Evolutionary conservation across 352 stramenopile species (phyloP), one percentile per base, ranked within the genome.

Genomic region (Hyphochytrium catenoides): DNA sequence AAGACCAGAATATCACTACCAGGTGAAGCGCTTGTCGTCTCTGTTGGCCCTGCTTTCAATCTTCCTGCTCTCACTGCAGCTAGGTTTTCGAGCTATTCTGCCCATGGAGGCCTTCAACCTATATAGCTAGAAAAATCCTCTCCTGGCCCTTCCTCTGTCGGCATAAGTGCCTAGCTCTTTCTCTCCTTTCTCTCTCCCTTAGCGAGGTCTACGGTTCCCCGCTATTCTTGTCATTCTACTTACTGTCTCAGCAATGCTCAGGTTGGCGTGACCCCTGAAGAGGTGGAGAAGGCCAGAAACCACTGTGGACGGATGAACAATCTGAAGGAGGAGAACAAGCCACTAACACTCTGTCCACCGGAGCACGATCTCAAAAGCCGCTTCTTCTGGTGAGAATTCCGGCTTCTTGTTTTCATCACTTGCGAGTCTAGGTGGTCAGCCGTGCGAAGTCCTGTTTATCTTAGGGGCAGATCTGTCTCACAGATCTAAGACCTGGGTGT

Each of bases 351-450:
- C 39, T 89, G 73, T 48, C 74, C 74, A 11, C 75, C 75, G 2
- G 62, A 85, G 48, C 62, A 70, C 9, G 75, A 93, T 52, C 76
- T 81, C 47, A 93, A 93, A 56, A 89, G 76, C 54, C 69, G 78
- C 36, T 93, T 91, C 56, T 93, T 93, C 52, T 93, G 78, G 78
- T 70, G 76, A n/a, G n/a, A n/a, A n/a, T n/a, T n/a, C n/a, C n/a
- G n/a, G n/a, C n/a, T n/a, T n/a, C n/a, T n/a, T n/a, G n/a, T n/a
- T n/a, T n/a, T n/a, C n/a, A n/a, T n/a, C n/a, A n/a, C n/a, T n/a
- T n/a, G n/a, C n/a, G n/a, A n/a, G n/a, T n/a, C n/a, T n/a, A n/a
- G n/a, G n/a, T n/a, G n/a, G n/a, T n/a, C n/a, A n/a, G n/a, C n/a
- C n/a, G n/a, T n/a, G n/a, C n/a, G n/a, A n/a, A n/a, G n/a, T n/a